These are phyloP conservation scores for Torulaspora globosa DNA, from an alignment of 1,139 yeast species.

Conservation along the genomic window DNA sequence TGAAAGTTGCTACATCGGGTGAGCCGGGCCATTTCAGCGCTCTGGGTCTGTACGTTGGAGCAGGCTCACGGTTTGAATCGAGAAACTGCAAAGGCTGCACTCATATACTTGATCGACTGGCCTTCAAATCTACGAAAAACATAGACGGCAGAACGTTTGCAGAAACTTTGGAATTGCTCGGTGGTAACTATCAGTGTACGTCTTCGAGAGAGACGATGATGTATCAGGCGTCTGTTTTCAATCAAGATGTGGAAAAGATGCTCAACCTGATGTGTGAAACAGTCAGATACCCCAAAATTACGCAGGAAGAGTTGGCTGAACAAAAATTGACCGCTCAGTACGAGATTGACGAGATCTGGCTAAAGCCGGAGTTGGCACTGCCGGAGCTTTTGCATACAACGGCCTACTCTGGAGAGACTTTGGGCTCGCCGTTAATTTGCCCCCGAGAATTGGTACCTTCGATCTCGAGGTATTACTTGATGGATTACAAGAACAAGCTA, in stretches of 20 bases:
- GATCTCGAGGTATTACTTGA: constrained; percentile 51
- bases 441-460: constrained; percentile 63
- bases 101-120: constrained; percentile 79
- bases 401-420: constrained; percentile 67
- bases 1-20: constrained; percentile 78
- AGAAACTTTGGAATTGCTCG: constrained; percentile 69
- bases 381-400: constrained; percentile 86
- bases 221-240: constrained; percentile 93
- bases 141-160: constrained; percentile 67
- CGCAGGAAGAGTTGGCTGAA: constrained; percentile 67
- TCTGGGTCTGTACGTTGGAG: constrained; percentile 81
- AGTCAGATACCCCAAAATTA: constrained; percentile 61
- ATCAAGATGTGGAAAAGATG: constrained; percentile 80
- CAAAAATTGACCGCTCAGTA: constrained; percentile 72
- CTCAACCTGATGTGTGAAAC: constrained; percentile 77
- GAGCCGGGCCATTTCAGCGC: constrained; percentile 91
- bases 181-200: constrained; percentile 93
- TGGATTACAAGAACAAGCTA: constrained; percentile 60
- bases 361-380: constrained; percentile 78
- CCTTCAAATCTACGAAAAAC: constrained; percentile 74
- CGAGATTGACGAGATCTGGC: constrained; percentile 77
- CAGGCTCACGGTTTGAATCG: constrained; percentile 81
- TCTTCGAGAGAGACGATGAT: constrained; percentile 88
- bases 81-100: constrained; percentile 61
- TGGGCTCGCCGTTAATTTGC: constrained; percentile 83